Percentiles rank a stretch among this genome's conserved stretches.
Conservation (phyloP, 768 basidiomycete species). For the Baorangia bicolor region DNA sequence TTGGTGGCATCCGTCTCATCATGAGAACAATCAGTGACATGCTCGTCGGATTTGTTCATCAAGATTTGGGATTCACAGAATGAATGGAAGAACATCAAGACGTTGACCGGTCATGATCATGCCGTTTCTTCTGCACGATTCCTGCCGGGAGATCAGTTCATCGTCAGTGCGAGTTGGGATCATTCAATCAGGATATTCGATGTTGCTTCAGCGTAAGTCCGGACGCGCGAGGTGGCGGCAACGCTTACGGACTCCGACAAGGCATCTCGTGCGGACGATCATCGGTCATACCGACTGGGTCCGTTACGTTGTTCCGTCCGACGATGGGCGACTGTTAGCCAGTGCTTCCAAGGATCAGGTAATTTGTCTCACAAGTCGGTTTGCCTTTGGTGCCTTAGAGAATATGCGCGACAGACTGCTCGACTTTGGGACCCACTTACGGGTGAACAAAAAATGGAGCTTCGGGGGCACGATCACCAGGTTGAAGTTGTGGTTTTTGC, state of each 20-base stretch:
- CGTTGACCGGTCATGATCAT: conserved; percentile 88
- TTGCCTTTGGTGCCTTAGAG: background rate
- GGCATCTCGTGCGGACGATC: conserved; percentile 76
- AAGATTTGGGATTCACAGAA: conserved; percentile 91
- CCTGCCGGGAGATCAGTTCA: conserved; percentile 77
- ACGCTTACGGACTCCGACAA: conserved; percentile 30
- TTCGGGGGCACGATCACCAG: conserved; percentile 86
- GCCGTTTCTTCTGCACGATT: conserved; percentile 85
- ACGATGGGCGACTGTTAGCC: conserved; percentile 71
- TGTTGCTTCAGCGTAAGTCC: conserved; percentile 75
- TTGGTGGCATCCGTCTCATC: background rate
- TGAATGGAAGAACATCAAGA: conserved; percentile 88
- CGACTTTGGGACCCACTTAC: conserved; percentile 71
- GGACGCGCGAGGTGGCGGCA: background rate
- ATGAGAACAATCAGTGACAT: conserved; percentile 38
- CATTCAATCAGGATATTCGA: conserved; percentile 85
- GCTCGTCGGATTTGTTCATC: conserved; percentile 86
- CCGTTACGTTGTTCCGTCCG: conserved; percentile 59
- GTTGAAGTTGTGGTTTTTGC: conserved; percentile 83
- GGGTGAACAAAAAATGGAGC: conserved; percentile 76
- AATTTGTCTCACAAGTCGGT: conserved; percentile 18
- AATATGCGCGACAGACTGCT: conserved; percentile 53
- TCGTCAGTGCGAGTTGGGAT: conserved; percentile 88
- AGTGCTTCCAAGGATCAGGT: conserved; percentile 91
- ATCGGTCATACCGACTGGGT: conserved; percentile 85